phyloP scores from a whole-genome alignment of 2,329 filamentous ascomycete species.

The Cercospora brassicicola region DNA sequence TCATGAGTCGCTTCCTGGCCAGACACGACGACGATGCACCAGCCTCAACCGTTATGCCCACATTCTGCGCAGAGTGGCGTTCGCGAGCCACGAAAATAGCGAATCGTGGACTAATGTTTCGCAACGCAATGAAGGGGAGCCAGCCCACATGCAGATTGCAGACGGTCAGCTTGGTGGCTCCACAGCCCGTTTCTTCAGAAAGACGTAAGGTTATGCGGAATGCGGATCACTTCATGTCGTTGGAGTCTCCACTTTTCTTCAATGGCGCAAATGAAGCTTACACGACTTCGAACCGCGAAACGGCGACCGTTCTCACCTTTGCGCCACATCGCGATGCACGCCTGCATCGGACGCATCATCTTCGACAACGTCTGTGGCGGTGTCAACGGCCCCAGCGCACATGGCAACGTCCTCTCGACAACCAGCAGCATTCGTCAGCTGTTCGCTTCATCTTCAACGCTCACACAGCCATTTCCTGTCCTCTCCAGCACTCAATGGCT shows the following conservation, averaged over 20 bases:
- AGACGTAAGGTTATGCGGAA: background rate
- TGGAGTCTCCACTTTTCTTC: background rate
- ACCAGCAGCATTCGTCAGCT: background rate
- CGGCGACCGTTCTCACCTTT: background rate
- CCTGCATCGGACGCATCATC: background rate
- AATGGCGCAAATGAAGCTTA: background rate
- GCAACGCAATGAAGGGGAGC: background rate
- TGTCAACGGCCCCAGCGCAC: background rate
- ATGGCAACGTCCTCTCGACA: background rate
- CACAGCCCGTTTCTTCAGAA: background rate
- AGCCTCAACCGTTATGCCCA: background rate
- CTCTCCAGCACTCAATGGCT: slow-evolving; percentile 2
- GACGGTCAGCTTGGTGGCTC: background rate
- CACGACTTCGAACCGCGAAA: background rate
- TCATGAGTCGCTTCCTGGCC: background rate
- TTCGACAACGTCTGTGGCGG: background rate
- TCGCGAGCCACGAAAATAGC: background rate
- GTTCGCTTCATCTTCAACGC: background rate
- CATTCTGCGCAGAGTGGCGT: background rate
- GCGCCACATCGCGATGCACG: background rate
- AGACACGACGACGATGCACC: background rate
- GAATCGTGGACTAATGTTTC: background rate
- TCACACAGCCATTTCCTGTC: background rate
- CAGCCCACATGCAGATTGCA: background rate
- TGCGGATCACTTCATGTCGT: background rate